These are phyloP conservation scores for Cutaneotrichosporon sp. DNA, from an alignment of 1,284 basidiomycete genomes.

Conservation along the genomic window DNA sequence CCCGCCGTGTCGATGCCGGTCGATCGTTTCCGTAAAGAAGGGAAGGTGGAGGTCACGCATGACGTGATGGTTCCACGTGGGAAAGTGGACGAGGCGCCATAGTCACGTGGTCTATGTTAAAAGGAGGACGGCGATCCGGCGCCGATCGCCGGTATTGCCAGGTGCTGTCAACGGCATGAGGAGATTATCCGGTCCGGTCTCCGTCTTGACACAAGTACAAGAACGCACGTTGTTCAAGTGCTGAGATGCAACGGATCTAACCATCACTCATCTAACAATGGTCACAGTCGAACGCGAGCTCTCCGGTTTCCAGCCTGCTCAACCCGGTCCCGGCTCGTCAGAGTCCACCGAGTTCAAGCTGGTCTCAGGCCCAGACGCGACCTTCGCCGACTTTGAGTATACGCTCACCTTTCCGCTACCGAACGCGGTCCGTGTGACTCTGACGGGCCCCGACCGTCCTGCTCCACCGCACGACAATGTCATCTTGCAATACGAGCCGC, in stretches of 20 bases:
- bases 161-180: background rate
- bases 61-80: too few relatives aligned
- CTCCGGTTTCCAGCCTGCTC: conserved; percentile 21
- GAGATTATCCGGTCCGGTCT: background rate
- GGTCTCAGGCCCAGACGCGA: conserved; percentile 22
- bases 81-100: too few relatives aligned
- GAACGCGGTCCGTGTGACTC: conserved; percentile 43
- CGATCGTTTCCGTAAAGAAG: conserved; percentile 7
- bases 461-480: conserved; percentile 53
- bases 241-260: background rate
- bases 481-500: conserved; percentile 32
- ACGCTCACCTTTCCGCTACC: conserved; percentile 45
- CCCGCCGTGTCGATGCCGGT: background rate
- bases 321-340: background rate
- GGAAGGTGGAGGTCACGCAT: background rate
- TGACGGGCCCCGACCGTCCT: conserved; percentile 49
- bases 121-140: conserved; percentile 1
- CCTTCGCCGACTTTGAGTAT: conserved; percentile 43
- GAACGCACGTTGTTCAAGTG: background rate
- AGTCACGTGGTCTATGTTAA: background rate
- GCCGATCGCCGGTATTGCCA: conserved; percentile 1
- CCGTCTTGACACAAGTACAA: background rate
- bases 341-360: conserved; percentile 32
- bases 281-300: conserved; percentile 32
- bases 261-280: conserved; percentile 14